Evolutionary conservation across 257 asterid species (phyloP).

Genomic region (Nicotiana paniculata): DNA sequence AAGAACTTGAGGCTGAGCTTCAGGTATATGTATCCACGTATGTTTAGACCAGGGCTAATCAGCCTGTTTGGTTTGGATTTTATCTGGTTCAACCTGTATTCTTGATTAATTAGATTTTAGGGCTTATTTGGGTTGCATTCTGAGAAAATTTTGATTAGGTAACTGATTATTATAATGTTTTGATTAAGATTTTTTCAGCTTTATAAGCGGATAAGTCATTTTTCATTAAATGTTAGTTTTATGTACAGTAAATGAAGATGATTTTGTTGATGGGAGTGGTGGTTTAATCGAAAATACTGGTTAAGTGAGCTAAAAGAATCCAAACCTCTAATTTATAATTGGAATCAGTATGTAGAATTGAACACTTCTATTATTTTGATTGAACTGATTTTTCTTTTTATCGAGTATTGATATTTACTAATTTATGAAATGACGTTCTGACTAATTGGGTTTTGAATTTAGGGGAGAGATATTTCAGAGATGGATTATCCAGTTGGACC

Average conservation of each 20-base stretch:
- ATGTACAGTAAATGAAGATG: background rate
- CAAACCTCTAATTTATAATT: background rate
- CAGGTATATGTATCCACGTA: slow-evolving; percentile 25
- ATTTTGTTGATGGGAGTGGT: background rate
- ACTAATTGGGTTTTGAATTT: background rate
- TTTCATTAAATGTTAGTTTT: background rate
- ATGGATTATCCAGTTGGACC: background rate
- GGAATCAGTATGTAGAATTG: background rate
- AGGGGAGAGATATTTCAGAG: background rate
- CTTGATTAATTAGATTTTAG: too few relatives aligned
- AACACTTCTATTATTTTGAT: background rate
- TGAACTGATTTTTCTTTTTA: too few relatives aligned
- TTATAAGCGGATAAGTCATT: background rate
- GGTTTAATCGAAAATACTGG: background rate
- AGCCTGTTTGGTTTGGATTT: background rate
- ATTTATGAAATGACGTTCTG: background rate
- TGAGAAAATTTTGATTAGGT: background rate
- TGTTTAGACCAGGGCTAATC: too few relatives aligned
- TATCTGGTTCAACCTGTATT: too few relatives aligned
- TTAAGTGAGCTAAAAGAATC: background rate
- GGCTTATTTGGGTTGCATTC: background rate
- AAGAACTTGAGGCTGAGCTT: slow-evolving; percentile 42
- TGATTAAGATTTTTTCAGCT: background rate
- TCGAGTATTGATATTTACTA: background rate
- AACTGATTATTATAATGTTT: background rate